Conservation (phyloP, 192 early-diverging fungal genomes). For the Lunasporangiospora selenospora region DNA sequence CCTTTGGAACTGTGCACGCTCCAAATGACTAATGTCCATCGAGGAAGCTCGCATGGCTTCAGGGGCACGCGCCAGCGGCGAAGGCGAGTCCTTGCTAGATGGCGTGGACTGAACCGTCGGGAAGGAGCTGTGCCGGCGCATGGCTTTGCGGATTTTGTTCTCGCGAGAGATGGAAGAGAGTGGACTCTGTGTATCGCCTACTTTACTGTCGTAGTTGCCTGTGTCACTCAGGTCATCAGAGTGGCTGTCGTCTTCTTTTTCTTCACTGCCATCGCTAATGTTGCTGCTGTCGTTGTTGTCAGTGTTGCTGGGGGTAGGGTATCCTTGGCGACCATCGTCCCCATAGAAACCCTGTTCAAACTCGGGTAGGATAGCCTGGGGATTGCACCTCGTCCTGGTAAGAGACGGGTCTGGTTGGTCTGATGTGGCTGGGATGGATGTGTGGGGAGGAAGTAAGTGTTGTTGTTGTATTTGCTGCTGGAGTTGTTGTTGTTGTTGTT, state of each 20-base stretch:
- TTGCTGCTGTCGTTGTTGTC: too few relatives aligned
- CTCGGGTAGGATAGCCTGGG: slow-evolving; percentile 36
- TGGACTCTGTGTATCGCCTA: too few relatives aligned
- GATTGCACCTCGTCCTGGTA: slow-evolving; percentile 27
- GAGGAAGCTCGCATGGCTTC: slow-evolving; percentile 9
- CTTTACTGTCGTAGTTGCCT: too few relatives aligned
- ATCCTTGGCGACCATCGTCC: too few relatives aligned
- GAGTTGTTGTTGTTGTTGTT: slow-evolving; percentile 1
- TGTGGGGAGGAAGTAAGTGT: slow-evolving; percentile 18
- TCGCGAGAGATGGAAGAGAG: too few relatives aligned
- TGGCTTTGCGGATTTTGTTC: too few relatives aligned
- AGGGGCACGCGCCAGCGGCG: background rate
- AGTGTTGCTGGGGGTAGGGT: too few relatives aligned
- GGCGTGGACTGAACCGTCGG: slow-evolving; percentile 18
- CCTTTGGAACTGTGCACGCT: slow-evolving; percentile 19
- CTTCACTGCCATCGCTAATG: too few relatives aligned
- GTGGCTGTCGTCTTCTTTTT: too few relatives aligned
- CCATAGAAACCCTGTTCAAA: too few relatives aligned
- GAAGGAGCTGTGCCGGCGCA: slow-evolving; percentile 14
- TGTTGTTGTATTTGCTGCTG: background rate
- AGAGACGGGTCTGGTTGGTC: background rate
- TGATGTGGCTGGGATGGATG: background rate
- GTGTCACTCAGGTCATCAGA: too few relatives aligned
- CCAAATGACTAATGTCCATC: slow-evolving; percentile 13
- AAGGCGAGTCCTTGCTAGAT: background rate